Conservation (phyloP, 2,329 filamentous ascomycete species). For the Trichoderma afroharzianum region DNA sequence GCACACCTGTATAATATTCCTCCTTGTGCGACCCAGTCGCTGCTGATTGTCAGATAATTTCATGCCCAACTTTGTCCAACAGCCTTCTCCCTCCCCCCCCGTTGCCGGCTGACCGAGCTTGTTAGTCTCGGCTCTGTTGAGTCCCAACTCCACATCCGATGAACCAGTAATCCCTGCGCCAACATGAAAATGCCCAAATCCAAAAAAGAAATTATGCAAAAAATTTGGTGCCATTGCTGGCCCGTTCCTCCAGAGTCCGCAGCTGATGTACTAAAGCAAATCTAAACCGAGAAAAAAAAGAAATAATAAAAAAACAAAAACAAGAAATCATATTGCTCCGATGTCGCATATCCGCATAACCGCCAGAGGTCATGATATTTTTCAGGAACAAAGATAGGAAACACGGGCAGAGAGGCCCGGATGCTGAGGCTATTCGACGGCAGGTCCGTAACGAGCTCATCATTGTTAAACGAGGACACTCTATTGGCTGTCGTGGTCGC, state of each 20-base stretch:
- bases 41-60: slow-evolving; percentile 8
- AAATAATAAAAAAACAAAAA: not conserved
- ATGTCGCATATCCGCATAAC: slow-evolving; percentile 5
- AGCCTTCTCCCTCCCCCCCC: not conserved
- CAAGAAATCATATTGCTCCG: not conserved
- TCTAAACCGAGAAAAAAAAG: not conserved
- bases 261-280: slow-evolving; percentile 1
- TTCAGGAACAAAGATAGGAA: not conserved
- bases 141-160: slow-evolving; percentile 14
- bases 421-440: not conserved
- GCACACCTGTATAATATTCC: not conserved
- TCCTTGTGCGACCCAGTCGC: slow-evolving; percentile 2
- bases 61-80: not conserved
- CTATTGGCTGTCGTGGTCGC: slow-evolving; percentile 24
- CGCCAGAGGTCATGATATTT: not conserved
- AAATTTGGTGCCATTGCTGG: slow-evolving; percentile 16
- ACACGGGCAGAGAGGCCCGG: not conserved
- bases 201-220: slow-evolving; percentile 7
- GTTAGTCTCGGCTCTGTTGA: slow-evolving; percentile 7
- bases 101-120: slow-evolving; percentile 12
- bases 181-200: not conserved
- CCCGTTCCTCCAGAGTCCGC: slow-evolving; percentile 5
- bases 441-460: not conserved
- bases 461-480: not conserved
- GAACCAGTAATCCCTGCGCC: slow-evolving; percentile 9